Conservation (phyloP, 2,329 filamentous ascomycete genomes). For the Ilyonectria sp. region DNA sequence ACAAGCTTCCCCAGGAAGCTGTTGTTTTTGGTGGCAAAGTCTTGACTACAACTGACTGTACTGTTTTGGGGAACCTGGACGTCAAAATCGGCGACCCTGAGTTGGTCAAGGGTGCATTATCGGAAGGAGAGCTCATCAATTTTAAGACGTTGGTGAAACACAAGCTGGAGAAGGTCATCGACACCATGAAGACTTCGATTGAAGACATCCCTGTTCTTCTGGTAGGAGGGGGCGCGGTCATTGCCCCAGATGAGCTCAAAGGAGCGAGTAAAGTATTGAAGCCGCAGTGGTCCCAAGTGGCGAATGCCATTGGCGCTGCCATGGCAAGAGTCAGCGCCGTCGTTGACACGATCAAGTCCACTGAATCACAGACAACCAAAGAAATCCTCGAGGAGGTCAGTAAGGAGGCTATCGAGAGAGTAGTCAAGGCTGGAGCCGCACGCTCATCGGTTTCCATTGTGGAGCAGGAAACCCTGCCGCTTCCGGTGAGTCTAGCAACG, state of each 20-base stretch:
- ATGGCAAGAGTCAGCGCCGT: slow-evolving; percentile 72
- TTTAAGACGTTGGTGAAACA: slow-evolving; percentile 60
- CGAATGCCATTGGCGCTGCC: slow-evolving; percentile 77
- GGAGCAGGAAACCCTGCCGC: slow-evolving; percentile 68
- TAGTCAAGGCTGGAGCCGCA: slow-evolving; percentile 62
- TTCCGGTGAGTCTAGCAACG: slow-evolving; percentile 57
- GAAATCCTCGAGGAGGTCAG: slow-evolving; percentile 57
- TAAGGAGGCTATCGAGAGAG: slow-evolving; percentile 59
- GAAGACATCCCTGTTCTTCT: slow-evolving; percentile 72
- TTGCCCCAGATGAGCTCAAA: slow-evolving; percentile 68
- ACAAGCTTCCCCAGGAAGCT: slow-evolving; percentile 68
- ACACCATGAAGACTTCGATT: slow-evolving; percentile 75
- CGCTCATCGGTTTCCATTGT: slow-evolving; percentile 62
- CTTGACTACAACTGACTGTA: slow-evolving; percentile 72
- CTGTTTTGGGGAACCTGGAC: slow-evolving; percentile 52
- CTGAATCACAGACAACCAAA: slow-evolving; percentile 57
- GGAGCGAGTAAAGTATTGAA: slow-evolving; percentile 71
- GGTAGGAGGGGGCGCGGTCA: slow-evolving; percentile 74
- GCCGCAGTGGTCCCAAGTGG: slow-evolving; percentile 70
- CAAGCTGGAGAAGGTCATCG: slow-evolving; percentile 70
- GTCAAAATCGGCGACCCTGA: slow-evolving; percentile 59
- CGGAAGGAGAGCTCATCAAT: slow-evolving; percentile 52
- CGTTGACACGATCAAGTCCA: slow-evolving; percentile 66
- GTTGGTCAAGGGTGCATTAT: slow-evolving; percentile 53
- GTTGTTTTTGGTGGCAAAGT: slow-evolving; percentile 70